These are phyloP conservation scores for Leccinum subfulvum DNA, from an alignment of 1,284 basidiomycete genomes.

Conservation along the genomic window DNA sequence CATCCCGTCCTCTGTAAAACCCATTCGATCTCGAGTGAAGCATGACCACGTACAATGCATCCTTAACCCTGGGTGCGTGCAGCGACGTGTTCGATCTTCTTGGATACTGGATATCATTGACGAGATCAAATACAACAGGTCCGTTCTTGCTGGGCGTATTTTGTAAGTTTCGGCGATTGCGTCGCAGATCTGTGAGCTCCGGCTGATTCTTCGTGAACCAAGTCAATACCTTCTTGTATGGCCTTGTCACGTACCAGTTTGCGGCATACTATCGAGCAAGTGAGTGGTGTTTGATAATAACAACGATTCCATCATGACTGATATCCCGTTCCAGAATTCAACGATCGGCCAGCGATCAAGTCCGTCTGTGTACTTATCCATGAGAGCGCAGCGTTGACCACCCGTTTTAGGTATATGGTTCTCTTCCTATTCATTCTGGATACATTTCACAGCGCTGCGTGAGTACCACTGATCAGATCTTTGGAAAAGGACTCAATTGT, in stretches of 20 bases:
- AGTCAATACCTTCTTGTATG: slow-evolving; percentile 4
- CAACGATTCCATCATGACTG: no score
- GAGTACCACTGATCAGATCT: background rate
- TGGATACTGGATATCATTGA: background rate
- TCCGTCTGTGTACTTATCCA: background rate
- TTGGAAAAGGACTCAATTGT: background rate
- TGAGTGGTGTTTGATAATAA: background rate
- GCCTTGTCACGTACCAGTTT: background rate
- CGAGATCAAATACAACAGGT: background rate
- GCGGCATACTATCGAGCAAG: background rate
- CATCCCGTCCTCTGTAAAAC: background rate
- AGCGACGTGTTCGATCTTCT: background rate
- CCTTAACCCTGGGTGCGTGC: background rate
- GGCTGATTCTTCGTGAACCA: background rate
- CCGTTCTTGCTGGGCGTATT: background rate
- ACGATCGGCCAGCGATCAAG: background rate
- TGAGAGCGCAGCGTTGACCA: background rate
- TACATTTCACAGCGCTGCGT: background rate
- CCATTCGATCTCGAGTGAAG: background rate
- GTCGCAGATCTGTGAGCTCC: background rate
- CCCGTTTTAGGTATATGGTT: background rate
- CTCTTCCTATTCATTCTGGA: background rate
- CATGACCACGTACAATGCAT: background rate
- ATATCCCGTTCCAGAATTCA: background rate
- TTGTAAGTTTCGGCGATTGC: background rate